Conservation (phyloP, 176 grass and related monocot species). For the Zoysia japonica region DNA sequence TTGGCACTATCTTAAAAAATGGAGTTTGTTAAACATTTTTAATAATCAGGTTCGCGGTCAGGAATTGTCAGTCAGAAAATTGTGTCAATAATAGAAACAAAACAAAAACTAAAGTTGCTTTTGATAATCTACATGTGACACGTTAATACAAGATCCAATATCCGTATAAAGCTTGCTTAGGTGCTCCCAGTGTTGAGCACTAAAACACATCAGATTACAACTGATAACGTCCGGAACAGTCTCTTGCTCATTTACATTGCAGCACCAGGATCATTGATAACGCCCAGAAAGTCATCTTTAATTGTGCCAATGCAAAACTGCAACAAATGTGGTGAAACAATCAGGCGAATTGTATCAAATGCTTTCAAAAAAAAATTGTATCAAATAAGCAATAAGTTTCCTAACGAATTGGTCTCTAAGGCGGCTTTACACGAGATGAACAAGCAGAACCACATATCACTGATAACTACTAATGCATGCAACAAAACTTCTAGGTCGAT, state of each 20-base stretch:
- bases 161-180: background rate
- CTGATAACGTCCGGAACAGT: background rate
- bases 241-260: constrained; percentile 48
- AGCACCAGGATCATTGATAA: constrained; percentile 83
- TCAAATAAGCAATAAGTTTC: background rate
- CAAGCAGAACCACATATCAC: constrained; percentile 15
- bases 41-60: background rate
- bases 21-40: no score
- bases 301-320: constrained; percentile 99
- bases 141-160: background rate
- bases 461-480: background rate
- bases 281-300: constrained; percentile 94
- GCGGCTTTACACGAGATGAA: background rate
- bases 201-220: background rate
- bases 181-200: background rate
- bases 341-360: constrained; percentile 4
- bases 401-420: background rate
- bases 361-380: background rate
- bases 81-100: background rate
- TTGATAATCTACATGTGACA: background rate
- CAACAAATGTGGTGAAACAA: constrained; percentile 14
- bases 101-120: no score
- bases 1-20: background rate
- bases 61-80: background rate
- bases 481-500: background rate